phyloP scores from a whole-genome alignment of 805 yeast genomes.

The Metschnikowia similis region DNA sequence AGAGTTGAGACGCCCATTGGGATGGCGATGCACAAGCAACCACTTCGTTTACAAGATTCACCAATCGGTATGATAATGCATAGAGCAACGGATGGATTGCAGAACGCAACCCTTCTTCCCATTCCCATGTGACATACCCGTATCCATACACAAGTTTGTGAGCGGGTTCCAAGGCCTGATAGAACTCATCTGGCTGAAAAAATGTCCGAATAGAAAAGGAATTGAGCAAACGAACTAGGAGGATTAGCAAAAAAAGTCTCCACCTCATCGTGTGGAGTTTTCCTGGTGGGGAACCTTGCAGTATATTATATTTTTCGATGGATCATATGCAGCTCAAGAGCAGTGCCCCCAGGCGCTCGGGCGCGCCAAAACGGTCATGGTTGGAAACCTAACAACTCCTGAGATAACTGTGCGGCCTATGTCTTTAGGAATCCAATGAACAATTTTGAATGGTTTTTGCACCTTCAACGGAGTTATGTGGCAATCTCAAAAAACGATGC shows the following conservation, averaged over 20 bases:
- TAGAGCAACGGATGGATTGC: conserved; percentile 77
- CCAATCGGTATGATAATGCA: conserved; percentile 37
- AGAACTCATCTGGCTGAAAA: conserved; percentile 95
- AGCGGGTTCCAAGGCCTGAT: conserved; percentile 92
- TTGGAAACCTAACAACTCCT: neutral
- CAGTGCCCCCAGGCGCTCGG: neutral
- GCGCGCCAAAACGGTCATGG: neutral
- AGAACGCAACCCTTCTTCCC: conserved; percentile 73
- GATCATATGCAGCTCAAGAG: neutral
- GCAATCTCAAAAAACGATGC: conserved; percentile 9
- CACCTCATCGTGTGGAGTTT: neutral
- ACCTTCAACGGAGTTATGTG: conserved; percentile 12
- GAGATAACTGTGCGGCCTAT: neutral
- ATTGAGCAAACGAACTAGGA: conserved; percentile 53
- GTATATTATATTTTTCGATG: neutral
- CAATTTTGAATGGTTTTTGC: conserved; percentile 2
- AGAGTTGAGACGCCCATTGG: conserved; percentile 9
- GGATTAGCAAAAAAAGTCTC: conserved; percentile 8
- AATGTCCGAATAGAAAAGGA: conserved; percentile 64
- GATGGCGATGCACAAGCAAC: neutral
- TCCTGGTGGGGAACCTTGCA: neutral
- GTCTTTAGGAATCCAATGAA: neutral
- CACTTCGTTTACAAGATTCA: conserved; percentile 18
- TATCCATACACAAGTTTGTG: conserved; percentile 68
- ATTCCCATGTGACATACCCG: conserved; percentile 93